These are phyloP conservation scores for Fusarium sp. DNA, from an alignment of 2,329 filamentous ascomycete species.

Conservation along the genomic window DNA sequence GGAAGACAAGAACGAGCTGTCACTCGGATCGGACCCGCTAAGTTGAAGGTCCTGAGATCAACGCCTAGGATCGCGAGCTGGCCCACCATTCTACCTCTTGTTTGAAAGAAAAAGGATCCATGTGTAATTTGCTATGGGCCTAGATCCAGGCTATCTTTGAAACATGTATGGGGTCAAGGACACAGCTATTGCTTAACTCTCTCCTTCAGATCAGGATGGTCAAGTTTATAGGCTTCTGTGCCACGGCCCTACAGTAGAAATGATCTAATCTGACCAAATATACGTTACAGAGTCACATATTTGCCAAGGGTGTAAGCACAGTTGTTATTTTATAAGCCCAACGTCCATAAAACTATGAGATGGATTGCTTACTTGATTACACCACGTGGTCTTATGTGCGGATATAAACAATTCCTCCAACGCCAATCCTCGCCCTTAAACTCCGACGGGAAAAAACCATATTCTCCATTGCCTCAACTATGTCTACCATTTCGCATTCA, in stretches of 20 bases:
- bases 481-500: slow-evolving; percentile 3
- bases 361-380: background rate
- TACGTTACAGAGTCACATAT: background rate
- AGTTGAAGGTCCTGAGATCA: too few species aligned
- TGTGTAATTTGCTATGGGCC: too few species aligned
- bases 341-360: too few species aligned
- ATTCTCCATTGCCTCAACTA: background rate
- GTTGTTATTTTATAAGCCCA: background rate
- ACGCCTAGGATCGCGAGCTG: too few species aligned
- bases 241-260: background rate
- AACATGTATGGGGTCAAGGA: too few species aligned
- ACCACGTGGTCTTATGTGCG: background rate
- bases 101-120: too few species aligned
- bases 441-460: background rate
- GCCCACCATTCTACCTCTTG: too few species aligned
- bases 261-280: slow-evolving; percentile 12
- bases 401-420: background rate
- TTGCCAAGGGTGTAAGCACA: slow-evolving; percentile 1
- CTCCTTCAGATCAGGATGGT: too few species aligned
- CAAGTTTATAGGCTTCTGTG: background rate
- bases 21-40: too few species aligned
- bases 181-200: background rate
- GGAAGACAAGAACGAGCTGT: too few species aligned
- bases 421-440: too few species aligned
- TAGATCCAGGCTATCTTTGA: too few species aligned